Percentiles rank a stretch among this genome's conserved stretches.
These are phyloP conservation scores for Melampsora occidentalis DNA, from an alignment of 1,284 basidiomycete genomes.

Conservation along the genomic window DNA sequence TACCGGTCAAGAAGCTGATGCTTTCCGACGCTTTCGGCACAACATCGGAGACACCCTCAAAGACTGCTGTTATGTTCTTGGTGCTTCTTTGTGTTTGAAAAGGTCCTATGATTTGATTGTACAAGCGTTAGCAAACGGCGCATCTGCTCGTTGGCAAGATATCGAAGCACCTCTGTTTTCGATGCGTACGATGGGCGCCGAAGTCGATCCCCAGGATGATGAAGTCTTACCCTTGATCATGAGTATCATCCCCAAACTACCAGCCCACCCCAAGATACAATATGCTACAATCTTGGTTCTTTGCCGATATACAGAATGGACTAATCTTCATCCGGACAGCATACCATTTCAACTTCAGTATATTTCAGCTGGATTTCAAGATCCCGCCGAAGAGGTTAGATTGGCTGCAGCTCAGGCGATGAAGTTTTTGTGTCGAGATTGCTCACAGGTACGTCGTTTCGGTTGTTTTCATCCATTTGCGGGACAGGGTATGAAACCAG, in stretches of 20 bases:
- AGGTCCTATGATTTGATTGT: constrained; percentile 78
- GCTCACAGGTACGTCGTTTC: constrained; percentile 65
- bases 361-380: constrained; percentile 86
- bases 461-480: constrained; percentile 12
- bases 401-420: constrained; percentile 94
- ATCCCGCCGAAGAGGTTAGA: constrained; percentile 68
- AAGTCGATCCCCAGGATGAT: constrained; percentile 79
- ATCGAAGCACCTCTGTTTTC: constrained; percentile 97
- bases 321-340: constrained; percentile 81
- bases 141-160: constrained; percentile 75
- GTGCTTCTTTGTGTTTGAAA: constrained; percentile 77
- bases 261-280: constrained; percentile 82
- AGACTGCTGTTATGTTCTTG: constrained; percentile 94
- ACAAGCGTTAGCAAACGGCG: constrained; percentile 62
- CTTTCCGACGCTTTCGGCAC: constrained; percentile 92
- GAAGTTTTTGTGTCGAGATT: constrained; percentile 96
- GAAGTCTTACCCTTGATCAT: constrained; percentile 89
- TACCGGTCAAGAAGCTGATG: constrained; percentile 81
- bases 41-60: constrained; percentile 99
- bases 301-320: constrained; percentile 95
- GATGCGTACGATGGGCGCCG: constrained; percentile 96
- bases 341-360: constrained; percentile 83
- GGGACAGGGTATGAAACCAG: constrained; percentile 39
- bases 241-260: constrained; percentile 86
- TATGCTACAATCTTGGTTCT: constrained; percentile 95